Evolutionary conservation across 75 land plant genomes (phyloP).

Genomic region (Azolla pinnata): DNA sequence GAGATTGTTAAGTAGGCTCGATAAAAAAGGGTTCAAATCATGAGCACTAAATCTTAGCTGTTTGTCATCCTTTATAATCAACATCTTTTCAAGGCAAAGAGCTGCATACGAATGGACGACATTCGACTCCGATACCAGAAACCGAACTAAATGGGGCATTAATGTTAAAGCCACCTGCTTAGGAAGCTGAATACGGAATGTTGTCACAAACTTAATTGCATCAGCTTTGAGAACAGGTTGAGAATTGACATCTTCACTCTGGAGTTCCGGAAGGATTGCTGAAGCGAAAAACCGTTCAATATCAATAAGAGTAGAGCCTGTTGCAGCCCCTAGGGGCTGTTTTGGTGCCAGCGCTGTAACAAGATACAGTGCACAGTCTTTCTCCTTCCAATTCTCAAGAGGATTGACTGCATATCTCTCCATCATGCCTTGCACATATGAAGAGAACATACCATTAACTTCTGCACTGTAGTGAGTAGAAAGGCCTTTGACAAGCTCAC

Average conservation of each 20-base stretch:
- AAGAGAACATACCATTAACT: conserved; percentile 47
- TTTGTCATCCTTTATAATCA: conserved; percentile 73
- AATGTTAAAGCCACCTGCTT: conserved; percentile 47
- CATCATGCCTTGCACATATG: conserved; percentile 51
- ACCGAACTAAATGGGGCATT: conserved; percentile 60
- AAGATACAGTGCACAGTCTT: conserved; percentile 84
- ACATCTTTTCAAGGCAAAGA: conserved; percentile 74
- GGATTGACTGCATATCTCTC: conserved; percentile 49
- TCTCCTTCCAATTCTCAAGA: conserved; percentile 76
- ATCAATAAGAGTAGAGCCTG: conserved; percentile 57
- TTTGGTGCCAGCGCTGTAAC: conserved; percentile 77
- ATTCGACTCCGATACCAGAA: conserved; percentile 69
- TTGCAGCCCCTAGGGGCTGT: conserved; percentile 41
- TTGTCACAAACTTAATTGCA: conserved; percentile 82
- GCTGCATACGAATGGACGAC: conserved; percentile 99
- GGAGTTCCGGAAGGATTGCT: conserved; percentile 77
- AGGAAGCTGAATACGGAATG: conserved; percentile 63
- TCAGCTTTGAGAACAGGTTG: conserved; percentile 77
- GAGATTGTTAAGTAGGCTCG: conserved; percentile 53
- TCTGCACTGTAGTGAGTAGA: conserved; percentile 62
- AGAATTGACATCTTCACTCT: conserved; percentile 50
- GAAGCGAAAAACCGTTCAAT: conserved; percentile 62
- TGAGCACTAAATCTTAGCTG: conserved; percentile 39
- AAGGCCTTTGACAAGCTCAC: conserved; percentile 90
- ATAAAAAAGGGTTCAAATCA: conserved; percentile 53